These are phyloP conservation scores for Claviceps sorghi DNA, from an alignment of 2,329 filamentous ascomycete genomes.

Conservation along the genomic window DNA sequence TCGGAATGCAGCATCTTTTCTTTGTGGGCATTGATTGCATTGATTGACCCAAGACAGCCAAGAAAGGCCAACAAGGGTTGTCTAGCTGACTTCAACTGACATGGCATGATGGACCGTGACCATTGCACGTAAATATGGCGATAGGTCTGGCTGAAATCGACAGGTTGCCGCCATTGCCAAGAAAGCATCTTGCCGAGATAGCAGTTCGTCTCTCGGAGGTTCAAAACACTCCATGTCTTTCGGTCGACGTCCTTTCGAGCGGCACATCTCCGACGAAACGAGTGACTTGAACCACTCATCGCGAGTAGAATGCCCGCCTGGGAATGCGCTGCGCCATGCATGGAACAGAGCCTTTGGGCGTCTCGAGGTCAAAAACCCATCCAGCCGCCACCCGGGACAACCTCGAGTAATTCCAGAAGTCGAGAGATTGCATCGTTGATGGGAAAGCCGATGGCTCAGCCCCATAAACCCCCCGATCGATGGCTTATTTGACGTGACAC, in stretches of 20 bases:
- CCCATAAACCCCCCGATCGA: not conserved
- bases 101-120: not conserved
- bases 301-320: not conserved
- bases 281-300: not conserved
- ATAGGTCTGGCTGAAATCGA: not conserved
- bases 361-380: not conserved
- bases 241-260: not conserved
- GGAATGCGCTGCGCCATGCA: not conserved
- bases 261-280: not conserved
- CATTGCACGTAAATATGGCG: too few relatives aligned
- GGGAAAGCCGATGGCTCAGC: not conserved
- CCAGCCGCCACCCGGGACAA: conserved; percentile 1
- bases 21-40: not conserved
- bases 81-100: not conserved
- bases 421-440: not conserved
- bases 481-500: not conserved
- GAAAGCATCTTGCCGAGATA: not conserved
- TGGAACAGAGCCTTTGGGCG: not conserved
- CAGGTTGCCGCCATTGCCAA: not conserved
- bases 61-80: not conserved
- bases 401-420: conserved; percentile 2
- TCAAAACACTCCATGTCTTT: not conserved
- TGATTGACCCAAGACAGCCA: not conserved
- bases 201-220: not conserved
- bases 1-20: not conserved